Evolutionary conservation across 345 rosid genomes (phyloP), one percentile per base, ranked within the genome.

Genomic region (Iberis pinnata): DNA sequence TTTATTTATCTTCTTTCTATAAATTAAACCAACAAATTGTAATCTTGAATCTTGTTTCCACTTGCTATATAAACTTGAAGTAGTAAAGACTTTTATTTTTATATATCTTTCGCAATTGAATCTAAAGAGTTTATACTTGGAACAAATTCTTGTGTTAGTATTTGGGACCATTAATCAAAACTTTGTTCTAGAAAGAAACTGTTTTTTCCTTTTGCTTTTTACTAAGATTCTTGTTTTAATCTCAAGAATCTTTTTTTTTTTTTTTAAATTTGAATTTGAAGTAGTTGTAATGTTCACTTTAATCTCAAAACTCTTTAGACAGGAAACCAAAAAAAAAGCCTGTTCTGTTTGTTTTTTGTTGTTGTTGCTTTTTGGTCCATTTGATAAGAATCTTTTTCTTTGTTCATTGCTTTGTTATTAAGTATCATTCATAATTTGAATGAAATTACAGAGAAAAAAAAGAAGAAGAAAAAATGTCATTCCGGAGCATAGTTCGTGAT

Each of bases 401-500:
- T 22, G 25, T 22, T 63, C 40, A 8, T 73, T 75, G 53, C 78
- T 75, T 74, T 56, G 54, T 63, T 61, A 53, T 55, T 68, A 73
- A 72, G 82, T 54, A 68, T 60, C 73, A 9, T 53, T 44, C 65
- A 38, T 43, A 56, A 35, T 65, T 75, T 46, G 37, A 67, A 56
- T n/a, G n/a, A n/a, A n/a, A n/a, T n/a, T 49, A 25, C 47, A 48
- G 49, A 4, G 7, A 3, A 24, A 14, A 18, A 45, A 24, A 24
- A 15, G 9, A 12, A 29, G 33, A n/a, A n/a, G n/a, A 4, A 54
- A 13, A 46, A 65, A 89, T 90, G 98, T 90, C 98, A 4, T 84
- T 90, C 66, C 81, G 95, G 1, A 78, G 95, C 69, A 87, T 90
- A 63, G 89, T 87, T 46, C 90, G 88, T 31, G 98, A 90, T 53